phyloP scores from a whole-genome alignment of 2,329 filamentous ascomycete species.

The Botryotinia convoluta region DNA sequence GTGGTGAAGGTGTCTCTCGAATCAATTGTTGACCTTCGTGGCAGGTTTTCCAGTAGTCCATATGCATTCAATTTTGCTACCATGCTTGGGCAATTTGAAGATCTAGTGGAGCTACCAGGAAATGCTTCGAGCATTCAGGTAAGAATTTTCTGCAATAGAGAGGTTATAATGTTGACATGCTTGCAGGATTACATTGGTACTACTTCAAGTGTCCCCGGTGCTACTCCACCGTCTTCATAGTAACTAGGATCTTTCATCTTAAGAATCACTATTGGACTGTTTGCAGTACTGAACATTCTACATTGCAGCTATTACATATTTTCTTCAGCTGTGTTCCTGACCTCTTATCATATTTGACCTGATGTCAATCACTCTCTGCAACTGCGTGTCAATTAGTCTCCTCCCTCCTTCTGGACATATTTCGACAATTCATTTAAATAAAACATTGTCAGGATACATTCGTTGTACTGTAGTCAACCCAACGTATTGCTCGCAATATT shows the following conservation, averaged over 20 bases:
- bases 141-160: not conserved
- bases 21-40: not conserved
- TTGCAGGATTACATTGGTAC: conserved; percentile 7
- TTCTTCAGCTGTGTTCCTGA: not conserved
- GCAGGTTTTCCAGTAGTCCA: conserved; percentile 9
- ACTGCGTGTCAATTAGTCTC: no score
- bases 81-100: conserved; percentile 10
- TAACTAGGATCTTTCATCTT: not conserved
- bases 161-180: not conserved
- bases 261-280: not conserved
- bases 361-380: not conserved
- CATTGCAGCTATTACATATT: not conserved
- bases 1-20: not conserved
- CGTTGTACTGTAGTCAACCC: not conserved
- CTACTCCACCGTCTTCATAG: not conserved
- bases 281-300: not conserved
- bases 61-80: conserved; percentile 14
- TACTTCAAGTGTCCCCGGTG: not conserved
- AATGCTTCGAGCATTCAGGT: conserved; percentile 3
- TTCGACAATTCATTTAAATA: not conserved
- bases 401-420: no score
- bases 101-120: conserved; percentile 15
- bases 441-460: not conserved
- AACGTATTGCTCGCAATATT: not conserved
- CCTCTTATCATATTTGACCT: not conserved